Evolutionary conservation across 176 grass and related monocot species (phyloP).

Genomic region (Thinopyrum elongatum): DNA sequence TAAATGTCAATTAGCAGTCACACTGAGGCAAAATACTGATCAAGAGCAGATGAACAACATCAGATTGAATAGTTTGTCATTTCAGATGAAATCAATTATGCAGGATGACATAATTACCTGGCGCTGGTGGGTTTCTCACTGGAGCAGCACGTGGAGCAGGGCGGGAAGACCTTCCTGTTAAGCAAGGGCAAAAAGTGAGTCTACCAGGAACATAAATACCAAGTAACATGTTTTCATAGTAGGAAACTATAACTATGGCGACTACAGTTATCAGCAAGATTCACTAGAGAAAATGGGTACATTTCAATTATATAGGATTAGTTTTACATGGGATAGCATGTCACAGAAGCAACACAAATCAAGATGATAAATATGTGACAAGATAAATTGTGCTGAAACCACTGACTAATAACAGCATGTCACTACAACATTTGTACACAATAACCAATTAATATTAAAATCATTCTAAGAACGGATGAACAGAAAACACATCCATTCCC

Average conservation of each 20-base stretch:
- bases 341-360: not conserved
- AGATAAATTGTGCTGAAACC: not conserved
- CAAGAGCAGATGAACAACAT: not conserved
- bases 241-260: not conserved
- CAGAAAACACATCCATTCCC: conserved; percentile 31
- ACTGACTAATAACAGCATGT: not conserved
- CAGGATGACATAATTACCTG: conserved; percentile 36
- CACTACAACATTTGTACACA: not conserved
- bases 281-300: not conserved
- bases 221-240: not conserved
- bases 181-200: not conserved
- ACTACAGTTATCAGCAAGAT: not conserved
- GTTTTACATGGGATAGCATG: not conserved
- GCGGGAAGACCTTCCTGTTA: conserved; percentile 69
- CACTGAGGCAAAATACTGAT: too few relatives aligned
- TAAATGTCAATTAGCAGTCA: not conserved
- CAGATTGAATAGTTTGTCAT: not conserved
- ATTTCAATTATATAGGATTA: not conserved
- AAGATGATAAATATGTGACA: not conserved
- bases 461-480: conserved; percentile 45
- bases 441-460: conserved; percentile 16
- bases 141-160: conserved; percentile 70
- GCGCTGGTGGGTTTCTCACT: conserved; percentile 66
- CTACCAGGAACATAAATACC: not conserved
- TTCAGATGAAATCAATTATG: not conserved